phyloP scores from a whole-genome alignment of 176 grass and related monocot species.

The Oryza longistaminata region DNA sequence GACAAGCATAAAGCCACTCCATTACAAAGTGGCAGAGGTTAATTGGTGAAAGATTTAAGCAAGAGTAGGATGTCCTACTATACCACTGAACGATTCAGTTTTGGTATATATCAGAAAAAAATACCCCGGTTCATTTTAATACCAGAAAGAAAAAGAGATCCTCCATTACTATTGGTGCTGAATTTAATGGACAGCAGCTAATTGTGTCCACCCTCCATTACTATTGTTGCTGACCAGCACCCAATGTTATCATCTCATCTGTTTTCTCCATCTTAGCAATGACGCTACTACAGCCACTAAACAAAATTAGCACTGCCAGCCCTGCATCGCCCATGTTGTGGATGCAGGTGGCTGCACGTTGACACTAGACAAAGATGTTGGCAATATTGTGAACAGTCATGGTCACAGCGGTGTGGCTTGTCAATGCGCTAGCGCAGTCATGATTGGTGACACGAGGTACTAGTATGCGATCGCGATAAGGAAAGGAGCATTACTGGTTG shows the following conservation, averaged over 20 bases:
- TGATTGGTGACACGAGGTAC: not conserved
- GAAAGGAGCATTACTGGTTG: not conserved
- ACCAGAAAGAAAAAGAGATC: not conserved
- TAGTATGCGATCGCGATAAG: not conserved
- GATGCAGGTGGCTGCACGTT: not conserved
- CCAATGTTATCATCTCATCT: not conserved
- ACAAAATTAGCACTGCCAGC: not conserved
- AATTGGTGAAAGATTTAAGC: not conserved
- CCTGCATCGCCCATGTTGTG: not conserved
- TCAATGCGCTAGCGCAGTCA: not conserved
- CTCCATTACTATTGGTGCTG: not conserved
- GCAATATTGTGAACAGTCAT: not conserved
- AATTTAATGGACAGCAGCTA: not conserved
- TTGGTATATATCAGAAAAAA: not conserved
- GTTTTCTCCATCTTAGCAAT: not conserved
- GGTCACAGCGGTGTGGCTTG: not conserved
- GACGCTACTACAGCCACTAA: not conserved
- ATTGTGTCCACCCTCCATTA: not conserved
- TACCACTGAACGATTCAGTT: not conserved
- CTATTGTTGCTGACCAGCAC: not conserved
- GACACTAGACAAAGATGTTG: not conserved
- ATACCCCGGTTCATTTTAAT: not conserved
- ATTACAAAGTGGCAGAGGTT: not conserved
- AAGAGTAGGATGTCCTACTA: not conserved
- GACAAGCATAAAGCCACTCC: not conserved